Evolutionary conservation across 1,139 yeast genomes (phyloP), one percentile per base, ranked within the genome.

Genomic region (Ogataea hybrid): DNA sequence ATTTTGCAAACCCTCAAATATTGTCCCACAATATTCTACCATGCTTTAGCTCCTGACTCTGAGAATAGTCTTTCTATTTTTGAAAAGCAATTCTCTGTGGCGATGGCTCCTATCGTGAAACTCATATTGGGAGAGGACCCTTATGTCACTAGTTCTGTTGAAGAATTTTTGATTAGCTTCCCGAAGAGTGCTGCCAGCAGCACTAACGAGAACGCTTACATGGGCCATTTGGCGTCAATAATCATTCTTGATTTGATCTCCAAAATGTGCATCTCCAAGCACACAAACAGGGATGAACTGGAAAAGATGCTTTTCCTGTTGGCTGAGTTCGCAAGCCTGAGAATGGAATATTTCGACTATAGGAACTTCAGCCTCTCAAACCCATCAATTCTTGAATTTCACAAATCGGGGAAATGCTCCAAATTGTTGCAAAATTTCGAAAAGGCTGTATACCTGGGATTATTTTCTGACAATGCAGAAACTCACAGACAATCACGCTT

Each of bases 391-490:
- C 36, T 21, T 4, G n/a, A 27, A 3, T 47, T 46, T 29, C 62
- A 57, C 43, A 35, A 28, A 1, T 30, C 36, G 6, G 54, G 52
- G 2, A 28, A 46, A 3, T 58, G 62, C 42, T 41, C 48, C 3
- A 34, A 42, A 32, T 37, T 58, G 15, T 36, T 59, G 16, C 44
- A 44, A 7, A 53, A 51, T 11, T 53, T 59, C 17, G 64, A 58
- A 37, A 41, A 47, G 5, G 51, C 57, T n/a, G 43, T 47, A 0
- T 54, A 51, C 35, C 41, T 59, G 25, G 54, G 54, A 4, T 42
- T 50, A 22, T 56, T 63, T 28, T 58, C 60, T 3, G 53, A 57
- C 16, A 50, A 40, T 39, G 42, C 47, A 21, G 61, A 54, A 37
- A 56, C 54, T 15, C 56, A 58, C 30, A 50, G 58, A 37, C 39